Percentiles rank a stretch among this genome's conserved stretches.
Conservation (phyloP, 441 rosid species). For the Geranium incanum region DNA sequence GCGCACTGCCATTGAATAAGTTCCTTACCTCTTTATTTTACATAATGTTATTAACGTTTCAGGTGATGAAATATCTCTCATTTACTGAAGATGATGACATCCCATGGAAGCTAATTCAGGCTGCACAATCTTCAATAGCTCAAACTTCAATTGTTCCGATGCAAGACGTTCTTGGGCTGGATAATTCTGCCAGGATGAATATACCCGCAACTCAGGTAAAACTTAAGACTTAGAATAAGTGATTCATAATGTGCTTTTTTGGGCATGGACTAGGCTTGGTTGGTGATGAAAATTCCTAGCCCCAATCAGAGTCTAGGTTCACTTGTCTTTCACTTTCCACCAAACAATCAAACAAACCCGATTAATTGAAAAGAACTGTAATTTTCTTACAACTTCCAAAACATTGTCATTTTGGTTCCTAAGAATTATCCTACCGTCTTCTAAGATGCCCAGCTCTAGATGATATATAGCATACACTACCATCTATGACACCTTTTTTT, state of each 20-base stretch:
- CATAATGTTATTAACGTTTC: constrained; percentile 9
- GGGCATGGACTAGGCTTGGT: background rate
- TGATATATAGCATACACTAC: background rate
- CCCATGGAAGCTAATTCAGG: constrained; percentile 61
- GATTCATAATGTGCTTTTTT: constrained; percentile 1
- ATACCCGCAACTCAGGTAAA: constrained; percentile 81
- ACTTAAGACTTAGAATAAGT: background rate
- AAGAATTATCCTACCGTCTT: background rate
- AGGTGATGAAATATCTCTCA: constrained; percentile 66
- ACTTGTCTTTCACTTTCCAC: background rate
- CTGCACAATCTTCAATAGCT: constrained; percentile 68
- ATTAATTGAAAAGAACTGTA: background rate
- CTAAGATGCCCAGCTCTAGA: background rate
- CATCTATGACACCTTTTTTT: constrained; percentile 4
- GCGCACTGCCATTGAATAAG: background rate
- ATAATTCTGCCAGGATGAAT: constrained; percentile 84
- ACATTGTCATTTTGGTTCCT: background rate
- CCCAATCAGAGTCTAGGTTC: background rate
- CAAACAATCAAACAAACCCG: background rate
- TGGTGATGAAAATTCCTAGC: background rate
- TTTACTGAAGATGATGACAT: constrained; percentile 46
- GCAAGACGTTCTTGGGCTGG: constrained; percentile 88
- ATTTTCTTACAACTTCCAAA: background rate
- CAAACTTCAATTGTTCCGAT: constrained; percentile 69
- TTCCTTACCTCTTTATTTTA: background rate